Evolutionary conservation across 768 basidiomycete genomes (phyloP), one percentile per base, ranked within the genome.

Genomic region (Grammothele lineata): DNA sequence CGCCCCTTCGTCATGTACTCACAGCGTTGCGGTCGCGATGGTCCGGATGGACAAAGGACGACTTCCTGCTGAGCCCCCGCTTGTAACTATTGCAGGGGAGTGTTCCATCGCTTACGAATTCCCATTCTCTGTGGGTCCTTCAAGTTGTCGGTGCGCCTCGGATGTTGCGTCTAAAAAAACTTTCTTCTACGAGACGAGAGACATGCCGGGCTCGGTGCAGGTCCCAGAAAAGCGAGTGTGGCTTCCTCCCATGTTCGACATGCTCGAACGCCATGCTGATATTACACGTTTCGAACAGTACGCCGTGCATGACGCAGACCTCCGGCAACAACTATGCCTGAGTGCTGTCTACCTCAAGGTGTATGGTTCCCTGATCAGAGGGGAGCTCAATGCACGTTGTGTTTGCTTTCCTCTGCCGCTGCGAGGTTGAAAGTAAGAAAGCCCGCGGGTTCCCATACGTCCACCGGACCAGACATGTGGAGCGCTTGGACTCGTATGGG

Each of bases 341-440:
- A 87, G 87, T 3, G 72, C 71, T 5, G 72, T 89, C 6, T 72
- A 77, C 54, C 71, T 91, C 47, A 84, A 91, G 58, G 71, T 91
- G 1, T 78, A 6, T 86, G 87, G 63, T 70, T 88, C 6, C 66
- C 89, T 5, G 70, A 78, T 38, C 77, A 86, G 56, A 87, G 83
- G 55, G 87, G 85, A 65, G 86, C 81, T 30, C 90, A 91, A 54
- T 85, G 87, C 1, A 85, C 81, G 6, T 70, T 91, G 39, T 85
- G 84, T 71, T 83, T 85, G 36, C 11, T 66, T 55, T 8, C 51
- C 66, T 79, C n/a, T 71, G 69, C 51, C 58, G 46, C 33, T 50
- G 51, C 46, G 50, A 42, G 9, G 56, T 57, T 27, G 40, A 43
- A 5, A 24, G 50, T 4, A 43, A 51, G 5, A 40, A 51, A 11